Evolutionary conservation across 306 rosid genomes (phyloP).

Genomic region (Vigna radiata): DNA sequence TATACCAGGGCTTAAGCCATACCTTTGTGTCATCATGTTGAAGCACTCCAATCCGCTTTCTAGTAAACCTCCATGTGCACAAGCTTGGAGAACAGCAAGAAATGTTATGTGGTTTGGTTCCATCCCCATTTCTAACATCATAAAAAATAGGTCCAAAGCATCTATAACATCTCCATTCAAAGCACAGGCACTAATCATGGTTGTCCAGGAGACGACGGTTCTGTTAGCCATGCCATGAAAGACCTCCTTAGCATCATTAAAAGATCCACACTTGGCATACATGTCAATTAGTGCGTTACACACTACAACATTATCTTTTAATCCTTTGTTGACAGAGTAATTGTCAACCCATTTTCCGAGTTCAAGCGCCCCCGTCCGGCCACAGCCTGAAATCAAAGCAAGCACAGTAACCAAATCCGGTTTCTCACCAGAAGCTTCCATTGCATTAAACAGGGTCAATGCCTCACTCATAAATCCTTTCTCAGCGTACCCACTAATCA

Average conservation of each 20-base stretch:
- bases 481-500: conserved; percentile 71
- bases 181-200: conserved; percentile 72
- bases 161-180: conserved; percentile 66
- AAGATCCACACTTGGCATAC: conserved; percentile 78
- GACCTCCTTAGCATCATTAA: conserved; percentile 55
- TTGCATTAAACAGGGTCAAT: conserved; percentile 55
- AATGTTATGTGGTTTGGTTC: conserved; percentile 71
- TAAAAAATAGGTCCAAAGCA: conserved; percentile 60
- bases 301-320: conserved; percentile 58
- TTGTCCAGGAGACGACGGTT: conserved; percentile 75
- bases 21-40: conserved; percentile 56
- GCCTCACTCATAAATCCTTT: conserved; percentile 64
- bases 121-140: conserved; percentile 57
- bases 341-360: conserved; percentile 64
- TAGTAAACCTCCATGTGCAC: conserved; percentile 73
- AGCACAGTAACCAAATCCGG: conserved; percentile 74
- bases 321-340: conserved; percentile 54
- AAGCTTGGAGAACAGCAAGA: conserved; percentile 81
- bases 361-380: conserved; percentile 62
- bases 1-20: conserved; percentile 55
- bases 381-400: conserved; percentile 68
- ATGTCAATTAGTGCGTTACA: conserved; percentile 77
- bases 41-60: conserved; percentile 66
- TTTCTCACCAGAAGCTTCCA: conserved; percentile 62
- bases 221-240: conserved; percentile 52